Base-by-base conservation (phyloP, 2,329 filamentous ascomycete genomes). In the Aspergillus ruber region DNA sequence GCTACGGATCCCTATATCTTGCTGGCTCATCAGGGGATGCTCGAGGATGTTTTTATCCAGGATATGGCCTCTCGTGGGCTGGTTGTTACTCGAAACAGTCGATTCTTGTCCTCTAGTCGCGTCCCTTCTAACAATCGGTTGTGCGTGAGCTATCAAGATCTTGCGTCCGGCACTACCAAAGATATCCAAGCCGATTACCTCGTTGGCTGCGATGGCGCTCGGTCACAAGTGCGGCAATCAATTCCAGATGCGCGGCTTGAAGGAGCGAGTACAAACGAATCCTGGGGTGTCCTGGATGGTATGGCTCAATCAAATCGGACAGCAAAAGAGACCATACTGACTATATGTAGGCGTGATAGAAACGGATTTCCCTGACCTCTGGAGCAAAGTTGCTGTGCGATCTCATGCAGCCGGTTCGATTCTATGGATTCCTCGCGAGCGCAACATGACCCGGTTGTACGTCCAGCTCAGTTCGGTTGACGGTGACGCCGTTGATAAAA, bases 211-310 rank as follows among this genome's bases (percentile, higher is more conserved):
- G 85, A 89, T 56, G 85, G 85, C 10, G 84, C 85, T 0, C 82
- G 86, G 56, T 87, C 84, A 7, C 80, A 79, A 55, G 85, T 88
- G 20, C 78, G 85, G 27, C 82, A 79, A 57, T 78, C 76, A 57
- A 85, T 88, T 21, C 74, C 55, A 68, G 55, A 72, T 71, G 62
- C 76, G 65, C 41, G 74, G 29, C 68, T 74, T 15, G 66, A 74
- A 35, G 76, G 76, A 2, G 69, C 73, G 15, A 73, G 70, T 8
- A 73, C 65, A 29, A 76, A 82, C 53, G 77, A 81, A 3, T 79
- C 82, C 17, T 88, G 85, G 85, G 85, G 84, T 47, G 84, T 88
- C 2, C 69, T 88, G 3, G 85, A 88, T 61, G 84, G 84, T 55
- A 80, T 82, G 61, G 68, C 27, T 10, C 1, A 20, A 5, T 15